Evolutionary conservation across 2,329 filamentous ascomycete species (phyloP).

Genomic region (Penicillium sclerotiorum): DNA sequence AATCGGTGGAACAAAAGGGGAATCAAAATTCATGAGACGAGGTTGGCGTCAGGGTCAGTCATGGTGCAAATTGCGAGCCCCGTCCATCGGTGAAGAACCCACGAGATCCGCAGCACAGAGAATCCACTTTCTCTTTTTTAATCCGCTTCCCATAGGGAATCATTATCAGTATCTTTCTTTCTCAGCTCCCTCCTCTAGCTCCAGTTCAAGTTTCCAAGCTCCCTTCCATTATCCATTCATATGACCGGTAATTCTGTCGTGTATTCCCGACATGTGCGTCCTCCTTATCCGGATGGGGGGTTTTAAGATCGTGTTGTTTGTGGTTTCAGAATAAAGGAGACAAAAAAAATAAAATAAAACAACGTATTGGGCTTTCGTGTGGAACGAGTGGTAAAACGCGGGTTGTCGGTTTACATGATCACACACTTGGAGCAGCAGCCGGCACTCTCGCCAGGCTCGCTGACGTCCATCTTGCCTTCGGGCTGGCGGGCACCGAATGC

Average conservation of each 20-base stretch:
- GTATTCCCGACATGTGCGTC: conserved; percentile 2
- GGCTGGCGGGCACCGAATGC: conserved; percentile 64
- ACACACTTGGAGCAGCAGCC: conserved; percentile 86
- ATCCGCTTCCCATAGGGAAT: conserved; percentile 6
- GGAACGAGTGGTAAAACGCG: not conserved
- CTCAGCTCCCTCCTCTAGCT: not conserved
- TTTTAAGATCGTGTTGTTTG: conserved; percentile 1
- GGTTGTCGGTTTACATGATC: conserved; percentile 64
- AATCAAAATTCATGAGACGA: conserved; percentile 46
- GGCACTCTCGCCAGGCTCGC: conserved; percentile 51
- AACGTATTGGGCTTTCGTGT: not conserved
- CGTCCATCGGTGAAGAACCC: conserved; percentile 17
- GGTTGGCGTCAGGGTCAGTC: conserved; percentile 38
- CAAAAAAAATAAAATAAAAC: not conserved
- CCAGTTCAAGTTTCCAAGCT: not conserved
- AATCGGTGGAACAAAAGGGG: conserved; percentile 40
- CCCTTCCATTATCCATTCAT: conserved; percentile 13
- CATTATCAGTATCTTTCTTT: conserved; percentile 2
- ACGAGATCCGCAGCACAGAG: conserved; percentile 25
- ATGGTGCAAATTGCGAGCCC: conserved; percentile 33
- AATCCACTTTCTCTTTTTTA: conserved; percentile 17
- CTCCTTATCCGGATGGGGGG: not conserved
- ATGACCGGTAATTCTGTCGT: conserved; percentile 2
- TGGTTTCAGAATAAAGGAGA: not conserved
- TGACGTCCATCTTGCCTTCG: conserved; percentile 74